These are phyloP conservation scores for Chalaropsis thielavioides DNA, from an alignment of 2,329 filamentous ascomycete genomes.

Conservation along the genomic window DNA sequence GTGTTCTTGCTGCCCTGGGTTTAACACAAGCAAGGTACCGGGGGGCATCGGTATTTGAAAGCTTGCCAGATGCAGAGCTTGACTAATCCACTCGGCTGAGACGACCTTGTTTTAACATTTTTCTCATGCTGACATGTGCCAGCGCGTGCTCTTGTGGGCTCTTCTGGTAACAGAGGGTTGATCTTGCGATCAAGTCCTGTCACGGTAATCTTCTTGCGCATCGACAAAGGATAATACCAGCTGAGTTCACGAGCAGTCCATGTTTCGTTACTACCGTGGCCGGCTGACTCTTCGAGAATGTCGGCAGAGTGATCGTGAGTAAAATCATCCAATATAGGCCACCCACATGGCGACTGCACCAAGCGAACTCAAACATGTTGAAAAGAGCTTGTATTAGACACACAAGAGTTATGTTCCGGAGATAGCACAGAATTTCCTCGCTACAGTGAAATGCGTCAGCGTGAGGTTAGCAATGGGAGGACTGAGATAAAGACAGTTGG, in stretches of 20 bases:
- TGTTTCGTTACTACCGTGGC: conserved; percentile 60
- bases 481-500: not conserved
- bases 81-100: not conserved
- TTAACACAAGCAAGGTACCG: not conserved
- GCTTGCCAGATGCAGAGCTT: not conserved
- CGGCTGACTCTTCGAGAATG: conserved; percentile 53
- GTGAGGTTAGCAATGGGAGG: not conserved
- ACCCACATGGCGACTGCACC: conserved; percentile 39
- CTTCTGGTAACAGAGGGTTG: not conserved
- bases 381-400: not conserved
- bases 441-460: not conserved
- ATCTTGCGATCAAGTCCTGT: conserved; percentile 57
- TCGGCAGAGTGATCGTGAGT: conserved; percentile 45
- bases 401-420: conserved; percentile 12
- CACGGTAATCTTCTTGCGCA: conserved; percentile 48
- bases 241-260: conserved; percentile 56
- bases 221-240: conserved; percentile 38
- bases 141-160: not conserved
- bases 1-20: not conserved
- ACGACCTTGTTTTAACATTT: not conserved
- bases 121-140: not conserved
- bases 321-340: conserved; percentile 40
- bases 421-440: conserved; percentile 12
- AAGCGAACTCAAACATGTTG: conserved; percentile 39
- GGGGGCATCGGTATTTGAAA: too few relatives aligned